Base-by-base conservation (phyloP, 768 basidiomycete species). In the Coprinopsis strossmayeri region DNA sequence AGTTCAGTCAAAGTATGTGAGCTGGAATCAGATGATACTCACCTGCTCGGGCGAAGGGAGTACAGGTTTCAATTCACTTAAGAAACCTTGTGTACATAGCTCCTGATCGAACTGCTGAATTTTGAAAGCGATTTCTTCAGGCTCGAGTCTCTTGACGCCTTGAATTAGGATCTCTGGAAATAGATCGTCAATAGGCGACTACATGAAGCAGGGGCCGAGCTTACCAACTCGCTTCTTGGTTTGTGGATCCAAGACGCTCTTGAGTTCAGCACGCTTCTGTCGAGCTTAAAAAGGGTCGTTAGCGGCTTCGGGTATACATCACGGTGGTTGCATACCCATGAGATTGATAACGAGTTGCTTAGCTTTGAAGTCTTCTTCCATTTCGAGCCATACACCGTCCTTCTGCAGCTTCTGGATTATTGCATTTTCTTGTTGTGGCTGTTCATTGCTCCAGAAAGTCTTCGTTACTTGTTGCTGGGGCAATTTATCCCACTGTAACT, bases 401-500 rank as follows among this genome's bases (percentile, higher is more conserved):
- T 71, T 66, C 58, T 87, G 84, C 40, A 99, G 67, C 64, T 88
- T 89, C 63, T 81, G 76, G 35, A 92, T 66, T 76, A 92, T 90
- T 55, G 89, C 84, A 52, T 78, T 71, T 59, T 91, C 89, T 59
- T 81, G 82, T 55, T 81, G 70, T 1, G 77, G 67, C 50, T 74
- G 64, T 51, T 91, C 88, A 32, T 77, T 76, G 45, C 74, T 85
- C 88, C 92, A 99, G 12, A 97, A 69, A 0, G 94, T 98, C 61
- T 85, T 87, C 1, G 72, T 72, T 27, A 91, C 83, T 57, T 89
- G 84, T 55, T 87, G 84, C 49, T 91, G 91, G 20, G 89, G 83
- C n/a, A 99, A 74, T 60, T 97, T 98, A 63, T 97, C 94, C 95
- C 95, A 99, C 61, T 97, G 94, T 48, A 99, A 71, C 62, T 97